A percentile compares a stretch with the other conserved stretches of the same genome.
These are phyloP conservation scores for Dryadomyces quercivorus DNA, from an alignment of 2,329 filamentous ascomycete genomes.

Conservation along the genomic window DNA sequence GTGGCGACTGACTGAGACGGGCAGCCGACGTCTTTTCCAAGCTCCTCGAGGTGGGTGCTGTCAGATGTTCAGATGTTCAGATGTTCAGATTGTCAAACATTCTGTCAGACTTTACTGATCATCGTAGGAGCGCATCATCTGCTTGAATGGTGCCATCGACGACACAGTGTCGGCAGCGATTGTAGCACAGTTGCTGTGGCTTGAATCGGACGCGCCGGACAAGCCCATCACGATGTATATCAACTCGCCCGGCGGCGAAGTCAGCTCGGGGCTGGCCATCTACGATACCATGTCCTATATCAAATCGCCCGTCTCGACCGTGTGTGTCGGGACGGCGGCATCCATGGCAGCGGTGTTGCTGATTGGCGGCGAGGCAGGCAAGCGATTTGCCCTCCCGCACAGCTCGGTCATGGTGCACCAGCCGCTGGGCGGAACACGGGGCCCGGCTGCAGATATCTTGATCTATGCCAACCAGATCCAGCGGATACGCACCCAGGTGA, in stretches of 20 bases:
- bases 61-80: too few species aligned
- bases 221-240: constrained; percentile 98
- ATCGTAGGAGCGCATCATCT: constrained; percentile 76
- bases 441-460: constrained; percentile 68
- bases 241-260: constrained; percentile 87
- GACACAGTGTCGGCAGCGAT: constrained; percentile 85
- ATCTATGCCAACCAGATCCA: constrained; percentile 98
- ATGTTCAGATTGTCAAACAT: too few species aligned
- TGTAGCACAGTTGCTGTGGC: constrained; percentile 90
- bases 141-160: constrained; percentile 83
- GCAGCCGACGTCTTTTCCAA: constrained; percentile 74
- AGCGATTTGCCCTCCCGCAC: constrained; percentile 84
- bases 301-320: constrained; percentile 79
- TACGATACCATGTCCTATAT: constrained; percentile 99
- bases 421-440: constrained; percentile 62
- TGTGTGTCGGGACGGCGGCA: constrained; percentile 88
- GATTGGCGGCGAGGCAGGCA: constrained; percentile 71
- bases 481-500: constrained; percentile 70
- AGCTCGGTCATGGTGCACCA: constrained; percentile 96
- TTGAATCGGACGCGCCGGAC: constrained; percentile 90
- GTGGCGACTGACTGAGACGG: constrained; percentile 1
- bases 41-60: constrained; percentile 50
- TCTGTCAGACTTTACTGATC: neutral
- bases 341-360: constrained; percentile 89
- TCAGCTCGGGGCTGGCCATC: constrained; percentile 78